Evolutionary conservation across 345 rosid species (phyloP).

Genomic region (Turnera subulata): DNA sequence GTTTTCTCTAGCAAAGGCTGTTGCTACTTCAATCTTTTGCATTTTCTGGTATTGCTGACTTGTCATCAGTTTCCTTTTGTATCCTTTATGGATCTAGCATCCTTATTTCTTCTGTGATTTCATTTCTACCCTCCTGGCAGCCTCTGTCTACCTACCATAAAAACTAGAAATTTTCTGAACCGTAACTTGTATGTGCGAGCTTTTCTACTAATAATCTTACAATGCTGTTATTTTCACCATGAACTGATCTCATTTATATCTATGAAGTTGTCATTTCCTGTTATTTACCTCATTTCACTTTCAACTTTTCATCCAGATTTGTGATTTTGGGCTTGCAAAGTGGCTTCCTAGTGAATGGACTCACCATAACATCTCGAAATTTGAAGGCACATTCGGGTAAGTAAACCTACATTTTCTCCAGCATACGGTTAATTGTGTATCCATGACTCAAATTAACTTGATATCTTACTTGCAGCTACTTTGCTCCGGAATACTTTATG

Average conservation of each 20-base stretch:
- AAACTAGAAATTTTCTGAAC: too few species aligned
- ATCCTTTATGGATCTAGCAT: too few species aligned
- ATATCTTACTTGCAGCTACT: conserved; percentile 49
- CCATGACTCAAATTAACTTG: not conserved
- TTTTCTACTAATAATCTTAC: too few species aligned
- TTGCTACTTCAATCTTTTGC: too few species aligned
- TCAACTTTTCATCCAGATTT: conserved; percentile 43
- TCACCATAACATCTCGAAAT: conserved; percentile 80
- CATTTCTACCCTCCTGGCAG: too few species aligned
- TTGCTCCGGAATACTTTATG: conserved; percentile 95
- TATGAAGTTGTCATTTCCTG: not conserved
- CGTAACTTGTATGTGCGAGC: too few species aligned
- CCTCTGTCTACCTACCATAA: too few species aligned
- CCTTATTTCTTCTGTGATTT: too few species aligned
- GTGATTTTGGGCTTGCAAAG: conserved; percentile 92
- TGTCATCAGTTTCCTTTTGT: too few species aligned
- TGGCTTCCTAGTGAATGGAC: conserved; percentile 89
- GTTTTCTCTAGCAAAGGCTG: too few species aligned
- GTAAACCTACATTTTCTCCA: conserved; percentile 15
- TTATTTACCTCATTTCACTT: conserved; percentile 1
- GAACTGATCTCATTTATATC: conserved; percentile 2
- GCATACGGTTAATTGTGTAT: not conserved
- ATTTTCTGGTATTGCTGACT: too few species aligned
- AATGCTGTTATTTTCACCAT: not conserved
- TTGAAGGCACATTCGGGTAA: conserved; percentile 96